Base-by-base conservation (phyloP, 2,329 filamentous ascomycete genomes). In the Trichoderma breve region DNA sequence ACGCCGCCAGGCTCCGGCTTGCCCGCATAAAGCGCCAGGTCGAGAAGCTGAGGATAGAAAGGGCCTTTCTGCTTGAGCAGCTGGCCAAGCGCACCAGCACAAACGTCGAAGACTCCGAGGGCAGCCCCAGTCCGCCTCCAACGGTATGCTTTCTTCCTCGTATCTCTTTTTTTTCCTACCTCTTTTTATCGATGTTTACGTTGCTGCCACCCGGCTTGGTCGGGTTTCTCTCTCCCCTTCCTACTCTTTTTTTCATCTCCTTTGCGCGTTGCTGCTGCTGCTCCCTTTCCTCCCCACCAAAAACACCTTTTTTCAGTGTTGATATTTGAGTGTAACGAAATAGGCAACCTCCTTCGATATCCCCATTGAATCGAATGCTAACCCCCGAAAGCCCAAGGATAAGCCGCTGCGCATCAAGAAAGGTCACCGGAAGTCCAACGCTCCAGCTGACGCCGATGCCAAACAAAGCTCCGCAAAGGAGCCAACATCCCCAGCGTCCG, bases 1-100 rank as follows among this genome's bases (percentile, higher is more conserved):
- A 97, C 77, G 89, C 92, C 71, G 92, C 93, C 61, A 90, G 93
- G 69, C 85, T 93, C 68, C 92, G 94, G 66, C 92, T 97, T 74
- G 86, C 88, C 53, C 92, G 95, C 62, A 89, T 97, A 73, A 91
- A 93, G 81, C 91, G 95, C 74, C 92, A 93, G 78, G 92, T 98
- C 76, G 92, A 97, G 81, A 98, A 98, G 84, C 90, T 97, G 86
- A 91, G 96, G 64, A 88, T 98, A 28, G 93, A 97, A 84, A 89
- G 94, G 74, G 92, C 93, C 30, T 91, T 93, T 76, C 84, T 93
- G 61, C 86, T 92, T 39, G 90, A 93, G 78, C 90, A 94, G 79
- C 86, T 96, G 55, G 87, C 90, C 24, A 91, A 91, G 77, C 89
- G 93, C 76, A 94, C 92, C 21, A 92, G 91, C 81, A 86, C 89